Evolutionary conservation across 2,329 filamentous ascomycete species (phyloP).

Genomic region (Kalaharituber pfeilii): DNA sequence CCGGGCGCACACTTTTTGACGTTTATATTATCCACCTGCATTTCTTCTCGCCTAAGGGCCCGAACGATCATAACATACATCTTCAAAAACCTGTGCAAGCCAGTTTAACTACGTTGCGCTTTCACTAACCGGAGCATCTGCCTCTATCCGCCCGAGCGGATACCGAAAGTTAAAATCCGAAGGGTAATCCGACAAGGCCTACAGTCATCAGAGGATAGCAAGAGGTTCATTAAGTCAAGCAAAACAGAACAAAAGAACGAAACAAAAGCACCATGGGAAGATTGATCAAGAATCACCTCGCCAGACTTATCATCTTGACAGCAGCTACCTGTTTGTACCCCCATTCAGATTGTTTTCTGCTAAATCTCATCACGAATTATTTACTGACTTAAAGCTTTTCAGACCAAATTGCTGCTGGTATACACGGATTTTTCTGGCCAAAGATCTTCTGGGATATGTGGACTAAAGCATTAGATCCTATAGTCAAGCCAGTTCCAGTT

Average conservation of each 20-base stretch:
- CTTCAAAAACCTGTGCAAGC: too few relatives aligned
- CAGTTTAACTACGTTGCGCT: background rate
- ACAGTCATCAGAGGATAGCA: background rate
- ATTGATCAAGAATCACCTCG: conserved; percentile 99
- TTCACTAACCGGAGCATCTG: background rate
- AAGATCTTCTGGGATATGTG: conserved; percentile 98
- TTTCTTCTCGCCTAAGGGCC: background rate
- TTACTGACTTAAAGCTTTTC: conserved; percentile 12
- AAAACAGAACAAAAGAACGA: conserved; percentile 10
- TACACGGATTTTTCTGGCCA: conserved; percentile 92
- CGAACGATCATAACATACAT: too few relatives aligned
- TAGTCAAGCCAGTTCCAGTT: conserved; percentile 71
- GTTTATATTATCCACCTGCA: background rate
- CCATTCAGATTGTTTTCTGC: background rate
- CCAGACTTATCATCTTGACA: conserved; percentile 76
- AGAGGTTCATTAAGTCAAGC: background rate
- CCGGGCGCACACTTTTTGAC: background rate
- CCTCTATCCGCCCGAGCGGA: background rate
- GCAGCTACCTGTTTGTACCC: conserved; percentile 41
- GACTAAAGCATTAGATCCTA: conserved; percentile 71
- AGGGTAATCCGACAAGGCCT: background rate
- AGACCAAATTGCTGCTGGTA: conserved; percentile 74
- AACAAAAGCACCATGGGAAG: conserved; percentile 53
- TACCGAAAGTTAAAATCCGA: background rate
- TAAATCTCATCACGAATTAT: conserved; percentile 3